A percentile compares a stretch with the other conserved stretches of the same genome.
phyloP scores from a whole-genome alignment of 805 yeast genomes.

The Cyberlindnera lachancei region DNA sequence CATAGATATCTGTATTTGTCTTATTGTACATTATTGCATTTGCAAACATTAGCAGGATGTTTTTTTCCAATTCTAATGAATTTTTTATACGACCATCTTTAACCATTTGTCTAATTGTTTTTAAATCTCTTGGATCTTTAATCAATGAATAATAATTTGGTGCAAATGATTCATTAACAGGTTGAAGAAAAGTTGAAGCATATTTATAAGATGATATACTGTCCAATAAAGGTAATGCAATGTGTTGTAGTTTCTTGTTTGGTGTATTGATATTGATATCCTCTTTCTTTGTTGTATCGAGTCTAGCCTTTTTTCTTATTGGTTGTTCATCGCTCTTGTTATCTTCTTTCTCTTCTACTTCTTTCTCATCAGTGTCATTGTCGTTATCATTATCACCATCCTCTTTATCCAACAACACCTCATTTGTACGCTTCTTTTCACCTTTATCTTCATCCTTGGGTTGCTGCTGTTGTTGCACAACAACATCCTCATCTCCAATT shows the following conservation, averaged over 20 bases:
- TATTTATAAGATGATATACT: conserved; percentile 64
- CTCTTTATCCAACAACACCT: conserved; percentile 4
- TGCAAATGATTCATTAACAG: conserved; percentile 61
- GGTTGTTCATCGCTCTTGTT: conserved; percentile 9
- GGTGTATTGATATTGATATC: conserved; percentile 12
- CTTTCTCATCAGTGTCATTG: conserved; percentile 4
- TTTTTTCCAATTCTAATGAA: conserved; percentile 51
- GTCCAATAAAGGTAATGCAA: conserved; percentile 54
- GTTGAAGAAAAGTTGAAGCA: conserved; percentile 66
- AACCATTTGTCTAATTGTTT: conserved; percentile 49
- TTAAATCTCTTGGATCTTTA: conserved; percentile 59
- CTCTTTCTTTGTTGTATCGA: background rate
- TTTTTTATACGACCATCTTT: conserved; percentile 49
- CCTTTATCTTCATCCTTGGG: background rate
- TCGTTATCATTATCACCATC: conserved; percentile 4
- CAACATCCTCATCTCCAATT: conserved; percentile 8
- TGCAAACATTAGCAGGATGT: conserved; percentile 70
- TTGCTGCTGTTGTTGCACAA: no score
- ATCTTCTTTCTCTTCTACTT: conserved; percentile 1
- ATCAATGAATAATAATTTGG: conserved; percentile 60
- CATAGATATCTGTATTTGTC: conserved; percentile 51
- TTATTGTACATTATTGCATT: conserved; percentile 80
- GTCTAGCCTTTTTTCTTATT: conserved; percentile 2
- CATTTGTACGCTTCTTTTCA: background rate
- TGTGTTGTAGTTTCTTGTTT: conserved; percentile 50